Evolutionary conservation across 805 yeast genomes (phyloP).

Genomic region (Hanseniaspora nectarophila): DNA sequence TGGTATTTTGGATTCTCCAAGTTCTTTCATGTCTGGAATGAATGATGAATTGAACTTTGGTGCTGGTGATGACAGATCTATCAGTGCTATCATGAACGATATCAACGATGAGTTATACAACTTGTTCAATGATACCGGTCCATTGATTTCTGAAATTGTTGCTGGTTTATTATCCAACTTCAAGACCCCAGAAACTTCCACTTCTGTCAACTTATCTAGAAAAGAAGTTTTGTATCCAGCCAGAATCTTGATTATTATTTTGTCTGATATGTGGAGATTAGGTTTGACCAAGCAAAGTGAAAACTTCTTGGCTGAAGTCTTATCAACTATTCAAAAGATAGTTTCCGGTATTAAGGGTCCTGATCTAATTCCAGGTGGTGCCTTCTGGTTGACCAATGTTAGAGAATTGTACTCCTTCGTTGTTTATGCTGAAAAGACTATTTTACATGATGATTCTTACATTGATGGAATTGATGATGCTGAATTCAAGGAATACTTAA

Average conservation of each 20-base stretch:
- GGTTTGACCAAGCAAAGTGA: constrained; percentile 89
- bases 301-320: constrained; percentile 75
- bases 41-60: constrained; percentile 15
- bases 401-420: constrained; percentile 93
- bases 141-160: constrained; percentile 69
- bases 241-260: constrained; percentile 77
- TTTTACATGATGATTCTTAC: constrained; percentile 68
- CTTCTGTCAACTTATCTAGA: constrained; percentile 67
- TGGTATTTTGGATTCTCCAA: constrained; percentile 17
- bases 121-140: constrained; percentile 56
- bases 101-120: constrained; percentile 66
- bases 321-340: constrained; percentile 73
- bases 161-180: constrained; percentile 76
- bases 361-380: constrained; percentile 80
- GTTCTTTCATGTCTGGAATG: background rate
- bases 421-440: constrained; percentile 84
- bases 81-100: constrained; percentile 43
- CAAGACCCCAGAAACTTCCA: constrained; percentile 75
- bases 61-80: constrained; percentile 33
- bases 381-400: constrained; percentile 94
- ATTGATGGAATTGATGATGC: constrained; percentile 75
- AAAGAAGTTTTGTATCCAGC: constrained; percentile 95
- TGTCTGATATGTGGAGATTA: constrained; percentile 96
- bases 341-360: constrained; percentile 74
- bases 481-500: constrained; percentile 81